Evolutionary conservation across 176 grass and related monocot species (phyloP).

Genomic region (Microstegium vimineum): DNA sequence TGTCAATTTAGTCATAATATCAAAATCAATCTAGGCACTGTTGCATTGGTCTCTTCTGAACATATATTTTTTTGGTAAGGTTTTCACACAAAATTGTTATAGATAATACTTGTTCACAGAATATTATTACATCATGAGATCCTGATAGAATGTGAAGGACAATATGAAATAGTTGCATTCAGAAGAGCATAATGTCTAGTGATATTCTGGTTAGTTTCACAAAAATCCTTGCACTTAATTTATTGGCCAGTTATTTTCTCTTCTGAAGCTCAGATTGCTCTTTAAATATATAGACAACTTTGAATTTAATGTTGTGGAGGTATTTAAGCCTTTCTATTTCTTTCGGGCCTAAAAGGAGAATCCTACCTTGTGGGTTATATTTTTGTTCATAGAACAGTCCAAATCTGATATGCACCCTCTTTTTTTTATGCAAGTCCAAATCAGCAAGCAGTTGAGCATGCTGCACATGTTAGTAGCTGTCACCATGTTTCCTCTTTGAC

Average conservation of each 20-base stretch:
- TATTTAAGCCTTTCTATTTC: neutral
- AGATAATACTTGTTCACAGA: neutral
- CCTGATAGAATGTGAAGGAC: neutral
- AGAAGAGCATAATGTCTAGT: neutral
- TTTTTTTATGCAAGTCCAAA: neutral
- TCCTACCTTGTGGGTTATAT: neutral
- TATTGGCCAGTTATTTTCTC: neutral
- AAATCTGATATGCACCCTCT: neutral
- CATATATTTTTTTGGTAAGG: neutral
- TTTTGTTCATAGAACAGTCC: neutral
- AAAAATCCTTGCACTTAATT: constrained; percentile 7
- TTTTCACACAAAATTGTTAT: neutral
- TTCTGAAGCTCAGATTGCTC: neutral
- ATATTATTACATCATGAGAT: neutral
- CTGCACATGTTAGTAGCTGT: neutral
- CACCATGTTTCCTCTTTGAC: neutral
- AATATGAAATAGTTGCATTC: neutral
- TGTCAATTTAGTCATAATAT: neutral
- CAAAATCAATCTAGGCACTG: neutral
- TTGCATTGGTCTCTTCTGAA: neutral
- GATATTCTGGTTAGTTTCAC: neutral
- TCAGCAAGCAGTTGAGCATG: neutral
- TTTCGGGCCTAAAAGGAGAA: neutral
- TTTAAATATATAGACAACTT: neutral
- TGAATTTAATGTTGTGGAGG: neutral